Evolutionary conservation across 164 flowering plant genomes (phyloP).

Genomic region (Stephania cephalantha): DNA sequence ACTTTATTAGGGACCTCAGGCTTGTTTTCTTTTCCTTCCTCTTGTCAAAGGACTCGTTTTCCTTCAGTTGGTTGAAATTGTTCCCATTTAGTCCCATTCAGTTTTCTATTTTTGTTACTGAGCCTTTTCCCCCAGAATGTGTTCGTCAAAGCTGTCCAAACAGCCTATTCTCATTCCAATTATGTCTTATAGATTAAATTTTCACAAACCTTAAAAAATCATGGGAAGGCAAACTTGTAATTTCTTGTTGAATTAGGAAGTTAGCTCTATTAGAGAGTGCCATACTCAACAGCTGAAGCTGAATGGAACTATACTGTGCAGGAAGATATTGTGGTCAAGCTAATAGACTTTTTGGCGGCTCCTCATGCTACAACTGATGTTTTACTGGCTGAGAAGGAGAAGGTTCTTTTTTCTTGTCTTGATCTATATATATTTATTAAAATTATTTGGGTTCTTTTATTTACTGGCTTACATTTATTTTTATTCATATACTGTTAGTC

Average conservation of each 20-base stretch:
- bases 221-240: background rate
- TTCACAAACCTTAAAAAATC: background rate
- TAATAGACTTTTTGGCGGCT: slow-evolving; percentile 79
- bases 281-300: background rate
- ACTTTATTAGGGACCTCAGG: too few relatives aligned
- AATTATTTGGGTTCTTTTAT: too few relatives aligned
- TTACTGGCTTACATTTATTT: background rate
- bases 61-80: background rate
- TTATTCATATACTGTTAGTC: slow-evolving; percentile 29
- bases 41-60: background rate
- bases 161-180: background rate
- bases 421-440: background rate
- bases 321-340: slow-evolving; percentile 78
- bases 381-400: slow-evolving; percentile 75
- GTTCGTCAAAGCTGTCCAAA: background rate
- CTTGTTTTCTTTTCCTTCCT: too few relatives aligned
- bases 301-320: slow-evolving; percentile 25
- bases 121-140: background rate
- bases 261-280: background rate
- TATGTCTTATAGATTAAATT: background rate
- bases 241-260: background rate
- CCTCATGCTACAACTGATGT: slow-evolving; percentile 75
- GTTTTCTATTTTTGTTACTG: background rate
- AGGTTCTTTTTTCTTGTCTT: slow-evolving; percentile 33
- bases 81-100: background rate